Evolutionary conservation across 2,329 filamentous ascomycete genomes (phyloP).

Genomic region (Emmonsiellopsis sp.): DNA sequence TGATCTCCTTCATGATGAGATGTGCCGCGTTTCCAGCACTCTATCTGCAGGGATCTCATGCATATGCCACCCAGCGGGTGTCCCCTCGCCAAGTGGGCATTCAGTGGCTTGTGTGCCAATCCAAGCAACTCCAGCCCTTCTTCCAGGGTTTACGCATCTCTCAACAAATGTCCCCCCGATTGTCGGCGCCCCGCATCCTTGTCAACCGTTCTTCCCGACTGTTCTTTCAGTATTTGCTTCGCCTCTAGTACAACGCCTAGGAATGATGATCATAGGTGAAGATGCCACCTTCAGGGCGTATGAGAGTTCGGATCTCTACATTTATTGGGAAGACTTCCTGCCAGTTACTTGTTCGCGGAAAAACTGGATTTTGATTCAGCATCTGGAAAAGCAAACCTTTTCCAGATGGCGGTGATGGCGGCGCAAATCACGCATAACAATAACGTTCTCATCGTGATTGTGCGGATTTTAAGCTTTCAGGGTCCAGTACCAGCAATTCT

Average conservation of each 20-base stretch:
- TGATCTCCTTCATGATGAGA: background rate
- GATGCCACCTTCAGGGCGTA: background rate
- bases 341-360: too few relatives aligned
- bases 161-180: background rate
- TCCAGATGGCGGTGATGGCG: background rate
- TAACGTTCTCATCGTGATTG: background rate
- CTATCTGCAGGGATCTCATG: background rate
- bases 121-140: background rate
- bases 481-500: background rate
- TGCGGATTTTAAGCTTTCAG: background rate
- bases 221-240: background rate
- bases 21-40: background rate
- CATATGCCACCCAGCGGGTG: slow-evolving; percentile 1
- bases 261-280: background rate
- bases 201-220: background rate
- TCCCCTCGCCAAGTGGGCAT: background rate
- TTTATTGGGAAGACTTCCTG: too few relatives aligned
- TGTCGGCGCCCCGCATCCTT: background rate
- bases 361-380: too few relatives aligned
- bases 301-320: too few relatives aligned
- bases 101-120: background rate
- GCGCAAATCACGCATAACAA: background rate
- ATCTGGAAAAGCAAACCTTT: too few relatives aligned
- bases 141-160: background rate
- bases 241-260: background rate